Evolutionary conservation across 225 moss, liverwort and hornwort genomes (phyloP).

Genomic region (Bryum argenteum): DNA sequence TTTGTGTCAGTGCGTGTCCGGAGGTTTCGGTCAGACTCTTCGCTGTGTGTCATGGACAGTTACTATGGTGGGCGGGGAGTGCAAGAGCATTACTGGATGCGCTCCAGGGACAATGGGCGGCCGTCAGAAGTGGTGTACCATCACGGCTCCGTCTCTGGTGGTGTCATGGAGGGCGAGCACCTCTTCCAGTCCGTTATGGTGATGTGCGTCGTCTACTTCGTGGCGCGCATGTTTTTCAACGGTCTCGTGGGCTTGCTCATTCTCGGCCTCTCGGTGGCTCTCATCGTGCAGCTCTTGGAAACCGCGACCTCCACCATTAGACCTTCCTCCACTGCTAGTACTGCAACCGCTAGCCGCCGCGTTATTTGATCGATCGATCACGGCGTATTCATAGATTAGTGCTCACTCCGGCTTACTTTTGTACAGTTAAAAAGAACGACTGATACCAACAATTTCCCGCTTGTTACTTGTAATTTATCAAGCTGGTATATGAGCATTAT

Average conservation of each 20-base stretch:
- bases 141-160: conserved; percentile 14
- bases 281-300: conserved; percentile 44
- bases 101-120: conserved; percentile 17
- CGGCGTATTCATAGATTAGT: not conserved
- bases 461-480: not conserved
- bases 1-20: too few species aligned
- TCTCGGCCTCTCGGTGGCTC: conserved; percentile 33
- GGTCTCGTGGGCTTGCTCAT: conserved; percentile 44
- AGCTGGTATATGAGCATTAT: not conserved
- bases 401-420: not conserved
- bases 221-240: conserved; percentile 47
- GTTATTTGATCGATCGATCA: not conserved
- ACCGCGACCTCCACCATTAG: conserved; percentile 8
- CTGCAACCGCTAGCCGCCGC: not conserved
- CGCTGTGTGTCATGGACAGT: conserved; percentile 45
- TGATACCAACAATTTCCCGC: not conserved
- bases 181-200: conserved; percentile 35
- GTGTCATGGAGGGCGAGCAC: conserved; percentile 36
- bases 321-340: not conserved
- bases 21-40: too few species aligned
- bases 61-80: conserved; percentile 32
- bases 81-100: conserved; percentile 53
- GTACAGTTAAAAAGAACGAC: conserved; percentile 23
- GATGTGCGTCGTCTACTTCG: conserved; percentile 48
- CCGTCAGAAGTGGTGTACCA: conserved; percentile 46